phyloP scores from a whole-genome alignment of 139 green algal species.

The Tetradesmus lagerheimii region DNA sequence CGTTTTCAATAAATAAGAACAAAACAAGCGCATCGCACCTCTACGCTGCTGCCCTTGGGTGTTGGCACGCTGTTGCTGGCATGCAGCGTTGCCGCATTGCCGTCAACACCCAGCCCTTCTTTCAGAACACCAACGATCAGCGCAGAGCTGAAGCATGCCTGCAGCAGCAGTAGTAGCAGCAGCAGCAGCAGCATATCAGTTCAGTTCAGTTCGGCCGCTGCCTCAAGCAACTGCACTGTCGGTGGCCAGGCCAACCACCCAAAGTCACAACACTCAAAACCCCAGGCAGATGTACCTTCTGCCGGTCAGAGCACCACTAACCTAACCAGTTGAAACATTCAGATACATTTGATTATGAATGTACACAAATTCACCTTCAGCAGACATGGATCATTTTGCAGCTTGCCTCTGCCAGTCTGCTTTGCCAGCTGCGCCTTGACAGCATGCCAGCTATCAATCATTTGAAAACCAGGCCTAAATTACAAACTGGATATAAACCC shows the following conservation, averaged over 20 bases:
- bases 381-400: background rate
- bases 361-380: background rate
- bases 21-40: too few species aligned
- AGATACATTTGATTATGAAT: too few species aligned
- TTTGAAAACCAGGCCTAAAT: too few species aligned
- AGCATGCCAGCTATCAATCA: background rate
- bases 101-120: background rate
- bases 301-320: too few species aligned
- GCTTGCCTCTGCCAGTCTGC: background rate
- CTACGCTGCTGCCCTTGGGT: background rate
- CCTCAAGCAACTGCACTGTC: too few species aligned
- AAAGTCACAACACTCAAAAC: too few species aligned
- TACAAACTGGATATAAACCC: too few species aligned
- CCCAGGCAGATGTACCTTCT: too few species aligned
- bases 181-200: background rate
- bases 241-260: too few species aligned
- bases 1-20: too few species aligned
- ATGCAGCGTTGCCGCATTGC: background rate
- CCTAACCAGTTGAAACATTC: too few species aligned
- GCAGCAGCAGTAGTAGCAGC: slow-evolving; percentile 18
- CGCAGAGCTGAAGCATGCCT: slow-evolving; percentile 31
- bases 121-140: slow-evolving; percentile 13
- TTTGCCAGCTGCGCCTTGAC: background rate
- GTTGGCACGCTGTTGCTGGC: slow-evolving; percentile 32
- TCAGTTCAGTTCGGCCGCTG: too few species aligned